phyloP scores from a whole-genome alignment of 2,329 filamentous ascomycete species.

The Diplodia sapinea region DNA sequence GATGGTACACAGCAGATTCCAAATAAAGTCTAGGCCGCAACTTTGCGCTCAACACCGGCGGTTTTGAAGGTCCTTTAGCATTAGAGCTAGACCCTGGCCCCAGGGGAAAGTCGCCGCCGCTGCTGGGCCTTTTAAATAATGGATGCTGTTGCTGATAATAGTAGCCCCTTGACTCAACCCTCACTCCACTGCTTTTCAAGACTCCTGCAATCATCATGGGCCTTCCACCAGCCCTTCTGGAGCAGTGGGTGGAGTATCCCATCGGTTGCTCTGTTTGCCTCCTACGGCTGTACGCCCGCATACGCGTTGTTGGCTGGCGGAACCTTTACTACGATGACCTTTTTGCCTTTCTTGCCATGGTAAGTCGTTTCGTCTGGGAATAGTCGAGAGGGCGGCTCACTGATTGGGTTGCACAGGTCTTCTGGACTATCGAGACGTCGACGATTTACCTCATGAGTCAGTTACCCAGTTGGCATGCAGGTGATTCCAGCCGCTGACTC shows the following conservation, averaged over 20 bases:
- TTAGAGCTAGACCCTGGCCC: too few species aligned
- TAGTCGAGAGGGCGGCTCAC: neutral
- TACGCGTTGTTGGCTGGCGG: constrained; percentile 6
- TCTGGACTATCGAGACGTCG: neutral
- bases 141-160: neutral
- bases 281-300: neutral
- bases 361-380: neutral
- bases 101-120: neutral
- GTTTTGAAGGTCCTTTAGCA: neutral
- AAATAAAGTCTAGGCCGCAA: neutral
- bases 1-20: too few species aligned
- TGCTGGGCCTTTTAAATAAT: neutral
- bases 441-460: constrained; percentile 9
- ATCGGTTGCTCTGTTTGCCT: constrained; percentile 41
- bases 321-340: constrained; percentile 13
- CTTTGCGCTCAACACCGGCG: neutral
- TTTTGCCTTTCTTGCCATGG: neutral
- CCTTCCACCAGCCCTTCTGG: neutral
- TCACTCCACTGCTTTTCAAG: neutral
- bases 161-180: too few species aligned
- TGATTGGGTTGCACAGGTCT: neutral
- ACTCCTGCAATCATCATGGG: neutral
- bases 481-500: neutral
- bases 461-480: neutral
- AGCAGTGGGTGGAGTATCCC: constrained; percentile 51